Percentiles rank a stretch among this genome's conserved stretches.
phyloP scores from a whole-genome alignment of 2,329 filamentous ascomycete genomes.

The Bipolaris victoriae region DNA sequence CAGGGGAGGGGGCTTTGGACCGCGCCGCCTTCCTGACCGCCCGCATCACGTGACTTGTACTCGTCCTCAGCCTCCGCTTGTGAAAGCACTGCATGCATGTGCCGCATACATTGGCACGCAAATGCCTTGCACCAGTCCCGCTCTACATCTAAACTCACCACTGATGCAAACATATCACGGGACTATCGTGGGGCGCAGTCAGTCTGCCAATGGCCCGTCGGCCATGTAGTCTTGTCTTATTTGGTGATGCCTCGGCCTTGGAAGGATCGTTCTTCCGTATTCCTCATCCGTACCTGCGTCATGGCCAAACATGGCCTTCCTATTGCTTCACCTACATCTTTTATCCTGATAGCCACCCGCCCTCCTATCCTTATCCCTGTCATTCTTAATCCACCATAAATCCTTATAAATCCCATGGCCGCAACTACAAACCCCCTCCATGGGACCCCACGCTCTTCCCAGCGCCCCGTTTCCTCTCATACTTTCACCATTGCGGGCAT shows the following conservation, averaged over 20 bases:
- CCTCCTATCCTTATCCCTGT: background rate
- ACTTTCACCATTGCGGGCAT: slow-evolving; percentile 79
- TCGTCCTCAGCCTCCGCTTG: background rate
- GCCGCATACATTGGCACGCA: too few relatives aligned
- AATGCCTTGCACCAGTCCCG: background rate
- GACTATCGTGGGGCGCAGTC: background rate
- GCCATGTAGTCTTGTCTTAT: background rate
- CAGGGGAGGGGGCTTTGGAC: slow-evolving; percentile 4
- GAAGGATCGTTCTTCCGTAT: slow-evolving; percentile 3
- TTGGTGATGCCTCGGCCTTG: slow-evolving; percentile 9
- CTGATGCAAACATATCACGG: background rate
- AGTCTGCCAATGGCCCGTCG: background rate
- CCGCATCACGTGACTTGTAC: background rate
- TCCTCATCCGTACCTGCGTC: background rate
- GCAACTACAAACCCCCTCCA: slow-evolving; percentile 47
- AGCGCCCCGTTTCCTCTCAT: slow-evolving; percentile 63
- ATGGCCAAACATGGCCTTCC: background rate
- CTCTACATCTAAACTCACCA: background rate
- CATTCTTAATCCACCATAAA: background rate
- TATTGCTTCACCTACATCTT: background rate
- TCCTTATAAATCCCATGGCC: slow-evolving; percentile 30
- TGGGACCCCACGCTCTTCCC: slow-evolving; percentile 29
- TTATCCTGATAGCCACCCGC: background rate
- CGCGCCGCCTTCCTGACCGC: slow-evolving; percentile 28
- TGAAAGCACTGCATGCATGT: too few relatives aligned